Conservation (phyloP, 1,139 yeast genomes). For the Zygoascus hellenicus region DNA sequence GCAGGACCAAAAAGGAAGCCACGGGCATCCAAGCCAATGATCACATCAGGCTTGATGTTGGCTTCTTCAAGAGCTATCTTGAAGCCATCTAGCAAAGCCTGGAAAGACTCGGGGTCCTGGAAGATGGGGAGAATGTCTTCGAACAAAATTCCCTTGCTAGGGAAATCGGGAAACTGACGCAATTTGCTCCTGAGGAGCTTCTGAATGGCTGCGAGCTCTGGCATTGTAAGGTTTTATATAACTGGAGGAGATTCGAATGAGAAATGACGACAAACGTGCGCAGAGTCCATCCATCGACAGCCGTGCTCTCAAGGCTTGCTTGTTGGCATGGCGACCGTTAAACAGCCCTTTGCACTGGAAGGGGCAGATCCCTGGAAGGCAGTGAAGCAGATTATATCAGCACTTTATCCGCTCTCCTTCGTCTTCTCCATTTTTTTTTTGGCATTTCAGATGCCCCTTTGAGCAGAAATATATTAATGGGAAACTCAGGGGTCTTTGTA, state of each 20-base stretch:
- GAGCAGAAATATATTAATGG: too few species aligned
- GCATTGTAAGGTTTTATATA: background rate
- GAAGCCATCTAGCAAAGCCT: conserved; percentile 75
- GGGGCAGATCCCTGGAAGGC: too few species aligned
- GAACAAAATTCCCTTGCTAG: conserved; percentile 83
- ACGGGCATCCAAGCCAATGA: conserved; percentile 93
- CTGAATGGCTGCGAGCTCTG: conserved; percentile 11
- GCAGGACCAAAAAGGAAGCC: conserved; percentile 97
- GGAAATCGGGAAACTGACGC: conserved; percentile 85
- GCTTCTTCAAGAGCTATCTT: conserved; percentile 61
- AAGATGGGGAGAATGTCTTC: conserved; percentile 96
- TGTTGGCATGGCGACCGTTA: too few species aligned
- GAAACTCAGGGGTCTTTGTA: too few species aligned
- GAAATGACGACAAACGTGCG: background rate
- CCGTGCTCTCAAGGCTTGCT: background rate
- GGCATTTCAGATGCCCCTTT: too few species aligned
- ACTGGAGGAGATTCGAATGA: background rate
- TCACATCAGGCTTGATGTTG: conserved; percentile 65
- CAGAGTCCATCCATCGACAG: background rate
- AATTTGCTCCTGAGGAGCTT: conserved; percentile 27
- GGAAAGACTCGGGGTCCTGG: conserved; percentile 72
- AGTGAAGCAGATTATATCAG: too few species aligned
- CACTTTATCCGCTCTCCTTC: too few species aligned
- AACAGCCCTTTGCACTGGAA: too few species aligned
- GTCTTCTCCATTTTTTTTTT: too few species aligned